phyloP scores from a whole-genome alignment of 305 asterid genomes.

The Fraxinus latifolia region DNA sequence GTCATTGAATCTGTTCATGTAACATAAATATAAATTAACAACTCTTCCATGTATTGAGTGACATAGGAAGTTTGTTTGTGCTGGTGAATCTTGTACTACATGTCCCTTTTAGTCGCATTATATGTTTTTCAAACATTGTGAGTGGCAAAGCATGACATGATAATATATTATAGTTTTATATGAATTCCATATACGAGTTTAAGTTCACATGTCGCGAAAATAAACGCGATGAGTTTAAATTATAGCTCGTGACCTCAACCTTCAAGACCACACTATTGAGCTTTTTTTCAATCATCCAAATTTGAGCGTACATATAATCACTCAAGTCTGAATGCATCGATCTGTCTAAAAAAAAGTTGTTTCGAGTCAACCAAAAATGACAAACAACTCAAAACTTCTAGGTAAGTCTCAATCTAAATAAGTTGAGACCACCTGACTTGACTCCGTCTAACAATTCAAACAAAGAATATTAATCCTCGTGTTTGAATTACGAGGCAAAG shows the following conservation, averaged over 20 bases:
- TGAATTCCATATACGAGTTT: not conserved
- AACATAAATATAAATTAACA: no score
- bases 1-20: no score
- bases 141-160: not conserved
- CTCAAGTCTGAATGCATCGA: not conserved
- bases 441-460: not conserved
- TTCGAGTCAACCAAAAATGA: no score
- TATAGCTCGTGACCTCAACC: not conserved
- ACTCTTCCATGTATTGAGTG: not conserved
- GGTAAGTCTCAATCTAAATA: not conserved
- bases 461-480: not conserved
- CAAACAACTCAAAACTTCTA: no score
- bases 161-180: not conserved
- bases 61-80: not conserved
- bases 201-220: not conserved
- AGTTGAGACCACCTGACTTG: not conserved
- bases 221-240: not conserved
- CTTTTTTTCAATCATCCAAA: not conserved
- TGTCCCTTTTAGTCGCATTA: not conserved
- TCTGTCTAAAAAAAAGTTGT: no score
- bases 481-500: not conserved
- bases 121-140: not conserved
- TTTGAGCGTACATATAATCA: not conserved
- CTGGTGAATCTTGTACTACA: not conserved
- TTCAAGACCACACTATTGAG: not conserved